Conservation (phyloP, 352 stramenopile species). For the Pythium angustatum region DNA sequence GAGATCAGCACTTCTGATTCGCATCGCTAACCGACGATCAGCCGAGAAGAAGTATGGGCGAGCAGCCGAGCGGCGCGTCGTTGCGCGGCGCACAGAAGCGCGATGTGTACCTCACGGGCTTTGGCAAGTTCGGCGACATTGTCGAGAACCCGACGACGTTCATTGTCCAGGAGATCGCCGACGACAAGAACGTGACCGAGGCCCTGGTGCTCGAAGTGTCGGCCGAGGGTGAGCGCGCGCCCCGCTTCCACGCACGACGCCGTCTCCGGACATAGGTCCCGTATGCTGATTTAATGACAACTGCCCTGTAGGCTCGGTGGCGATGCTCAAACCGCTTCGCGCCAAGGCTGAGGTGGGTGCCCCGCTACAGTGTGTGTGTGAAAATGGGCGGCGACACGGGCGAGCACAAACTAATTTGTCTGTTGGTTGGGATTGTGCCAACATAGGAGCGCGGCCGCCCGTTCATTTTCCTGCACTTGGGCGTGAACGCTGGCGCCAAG, state of each 20-base stretch:
- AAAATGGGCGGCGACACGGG: too few species aligned
- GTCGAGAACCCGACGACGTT: constrained; percentile 77
- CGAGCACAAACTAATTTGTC: too few species aligned
- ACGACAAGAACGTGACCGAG: constrained; percentile 66
- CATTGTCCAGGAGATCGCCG: constrained; percentile 52
- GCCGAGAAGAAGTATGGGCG: constrained; percentile 13
- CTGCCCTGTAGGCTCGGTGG: constrained; percentile 36
- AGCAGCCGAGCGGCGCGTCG: constrained; percentile 8
- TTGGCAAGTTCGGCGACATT: constrained; percentile 85
- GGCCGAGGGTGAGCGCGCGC: constrained; percentile 50
- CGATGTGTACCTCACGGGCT: constrained; percentile 80
- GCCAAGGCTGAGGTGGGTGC: constrained; percentile 38
- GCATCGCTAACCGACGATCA: background rate
- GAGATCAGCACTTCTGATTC: too few species aligned
- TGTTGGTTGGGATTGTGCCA: too few species aligned
- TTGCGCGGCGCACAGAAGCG: constrained; percentile 32
- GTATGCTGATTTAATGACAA: too few species aligned
- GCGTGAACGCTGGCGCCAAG: constrained; percentile 48
- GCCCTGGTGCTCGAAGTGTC: constrained; percentile 76
- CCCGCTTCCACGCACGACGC: too few species aligned
- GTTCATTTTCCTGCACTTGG: constrained; percentile 76
- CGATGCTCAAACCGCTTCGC: constrained; percentile 41
- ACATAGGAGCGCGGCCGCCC: constrained; percentile 51
- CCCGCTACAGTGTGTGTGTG: too few species aligned
- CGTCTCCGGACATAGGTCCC: too few species aligned